Conservation (phyloP, 1,284 basidiomycete species). For the Cutaneotrichosporon sp. region DNA sequence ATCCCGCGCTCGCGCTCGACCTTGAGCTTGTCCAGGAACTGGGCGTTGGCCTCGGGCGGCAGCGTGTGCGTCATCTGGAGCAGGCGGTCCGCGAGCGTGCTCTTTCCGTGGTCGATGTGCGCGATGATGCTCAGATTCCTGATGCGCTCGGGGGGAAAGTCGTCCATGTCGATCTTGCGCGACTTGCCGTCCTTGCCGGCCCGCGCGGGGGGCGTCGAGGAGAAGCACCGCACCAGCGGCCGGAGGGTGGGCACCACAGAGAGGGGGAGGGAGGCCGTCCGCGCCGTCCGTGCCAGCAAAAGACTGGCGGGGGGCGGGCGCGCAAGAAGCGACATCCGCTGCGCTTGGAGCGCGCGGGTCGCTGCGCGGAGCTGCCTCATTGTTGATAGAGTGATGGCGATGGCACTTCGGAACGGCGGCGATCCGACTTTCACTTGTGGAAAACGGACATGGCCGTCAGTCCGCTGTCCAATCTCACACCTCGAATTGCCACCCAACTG, state of each 20-base stretch:
- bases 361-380: constrained; percentile 20
- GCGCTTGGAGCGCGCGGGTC: constrained; percentile 4
- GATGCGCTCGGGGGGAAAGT: constrained; percentile 73
- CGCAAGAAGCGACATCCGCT: not conserved
- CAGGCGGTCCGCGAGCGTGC: constrained; percentile 81
- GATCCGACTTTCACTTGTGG: constrained; percentile 2
- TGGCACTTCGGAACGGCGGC: not conserved
- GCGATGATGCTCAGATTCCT: constrained; percentile 96
- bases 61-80: constrained; percentile 89
- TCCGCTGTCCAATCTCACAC: not conserved
- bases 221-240: constrained; percentile 10
- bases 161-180: constrained; percentile 60
- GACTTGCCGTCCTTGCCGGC: constrained; percentile 19
- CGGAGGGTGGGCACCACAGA: not conserved
- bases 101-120: constrained; percentile 91
- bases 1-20: constrained; percentile 71
- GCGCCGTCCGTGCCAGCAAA: not conserved
- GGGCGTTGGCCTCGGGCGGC: constrained; percentile 63
- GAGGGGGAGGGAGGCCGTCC: not conserved
- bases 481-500: not conserved
- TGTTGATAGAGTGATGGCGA: not conserved
- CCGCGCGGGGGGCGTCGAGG: constrained; percentile 2
- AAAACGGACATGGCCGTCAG: constrained; percentile 2
- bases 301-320: not conserved
- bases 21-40: constrained; percentile 95